Percentiles rank a stretch among this genome's conserved stretches.
Conservation (phyloP, 2,329 filamentous ascomycete species). For the Pseudogymnoascus sp. region DNA sequence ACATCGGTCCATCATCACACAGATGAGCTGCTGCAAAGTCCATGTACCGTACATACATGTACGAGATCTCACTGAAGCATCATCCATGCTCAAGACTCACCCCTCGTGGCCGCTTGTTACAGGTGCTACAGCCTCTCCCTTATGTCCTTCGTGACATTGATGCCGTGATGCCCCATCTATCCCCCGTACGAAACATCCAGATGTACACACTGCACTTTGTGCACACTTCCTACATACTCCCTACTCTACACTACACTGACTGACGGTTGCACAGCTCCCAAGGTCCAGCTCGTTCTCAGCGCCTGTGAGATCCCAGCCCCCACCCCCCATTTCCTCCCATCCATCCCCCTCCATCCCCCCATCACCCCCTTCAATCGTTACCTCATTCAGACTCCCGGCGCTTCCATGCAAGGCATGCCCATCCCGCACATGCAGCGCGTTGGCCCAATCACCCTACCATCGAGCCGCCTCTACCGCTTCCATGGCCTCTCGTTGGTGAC, state of each 20-base stretch:
- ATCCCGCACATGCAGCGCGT: not conserved
- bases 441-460: slow-evolving; percentile 7
- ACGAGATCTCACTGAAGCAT: not conserved
- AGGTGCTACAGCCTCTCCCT: not conserved
- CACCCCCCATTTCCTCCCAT: not conserved
- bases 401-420: slow-evolving; percentile 5
- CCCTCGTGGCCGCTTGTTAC: not conserved
- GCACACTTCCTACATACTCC: not conserved
- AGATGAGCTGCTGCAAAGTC: not conserved
- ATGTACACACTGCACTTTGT: not conserved
- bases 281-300: not conserved
- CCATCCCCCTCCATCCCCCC: not conserved
- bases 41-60: not conserved
- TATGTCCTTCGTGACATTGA: not conserved
- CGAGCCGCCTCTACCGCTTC: slow-evolving; percentile 1
- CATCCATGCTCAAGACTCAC: not conserved
- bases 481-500: slow-evolving; percentile 7
- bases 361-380: not conserved
- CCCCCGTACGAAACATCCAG: not conserved
- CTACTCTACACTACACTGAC: not conserved
- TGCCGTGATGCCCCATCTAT: not conserved
- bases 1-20: not conserved
- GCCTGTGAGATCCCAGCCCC: not conserved
- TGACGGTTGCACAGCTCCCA: not conserved
- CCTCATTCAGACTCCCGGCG: slow-evolving; percentile 8